These are phyloP conservation scores for Crithidia mellificae DNA, from an alignment of 208 protist species.

Conservation along the genomic window DNA sequence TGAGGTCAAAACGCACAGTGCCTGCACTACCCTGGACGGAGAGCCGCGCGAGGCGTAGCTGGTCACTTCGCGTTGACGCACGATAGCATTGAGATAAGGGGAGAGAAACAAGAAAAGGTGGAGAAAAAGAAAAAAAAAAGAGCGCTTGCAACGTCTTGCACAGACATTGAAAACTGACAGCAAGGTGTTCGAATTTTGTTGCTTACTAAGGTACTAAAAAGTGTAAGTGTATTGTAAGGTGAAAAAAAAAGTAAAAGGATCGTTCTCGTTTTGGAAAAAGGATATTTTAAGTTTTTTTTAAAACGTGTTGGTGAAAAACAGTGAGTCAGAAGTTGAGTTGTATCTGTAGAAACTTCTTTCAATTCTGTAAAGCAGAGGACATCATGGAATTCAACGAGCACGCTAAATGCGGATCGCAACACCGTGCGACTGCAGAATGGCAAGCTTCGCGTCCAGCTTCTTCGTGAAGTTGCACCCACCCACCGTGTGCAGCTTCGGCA, in stretches of 20 bases:
- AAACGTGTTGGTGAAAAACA: background rate
- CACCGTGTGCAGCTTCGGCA: constrained; percentile 40
- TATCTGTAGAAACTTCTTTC: too few relatives aligned
- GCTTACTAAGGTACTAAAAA: too few relatives aligned
- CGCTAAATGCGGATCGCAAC: constrained; percentile 45
- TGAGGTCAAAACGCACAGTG: constrained; percentile 3
- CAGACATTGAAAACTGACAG: too few relatives aligned
- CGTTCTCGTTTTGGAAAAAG: background rate
- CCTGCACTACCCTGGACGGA: background rate
- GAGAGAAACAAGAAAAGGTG: background rate
- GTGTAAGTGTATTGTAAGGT: too few relatives aligned
- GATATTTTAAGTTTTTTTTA: too few relatives aligned
- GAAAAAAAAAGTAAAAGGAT: constrained; percentile 12
- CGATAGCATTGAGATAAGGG: constrained; percentile 1
- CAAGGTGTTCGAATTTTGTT: too few relatives aligned
- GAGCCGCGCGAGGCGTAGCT: background rate
- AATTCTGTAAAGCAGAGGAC: too few relatives aligned
- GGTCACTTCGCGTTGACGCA: background rate
- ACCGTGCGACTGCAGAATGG: constrained; percentile 73
- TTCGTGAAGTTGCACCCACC: constrained; percentile 72
- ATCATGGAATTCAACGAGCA: background rate
- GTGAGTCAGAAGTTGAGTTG: background rate
- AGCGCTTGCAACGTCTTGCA: too few relatives aligned
- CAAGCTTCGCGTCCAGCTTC: constrained; percentile 76
- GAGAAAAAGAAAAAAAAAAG: background rate